Evolutionary conservation across 495 filamentous ascomycete species (phyloP), one percentile per base, ranked within the genome.

Genomic region (Tetracladium setigerum): DNA sequence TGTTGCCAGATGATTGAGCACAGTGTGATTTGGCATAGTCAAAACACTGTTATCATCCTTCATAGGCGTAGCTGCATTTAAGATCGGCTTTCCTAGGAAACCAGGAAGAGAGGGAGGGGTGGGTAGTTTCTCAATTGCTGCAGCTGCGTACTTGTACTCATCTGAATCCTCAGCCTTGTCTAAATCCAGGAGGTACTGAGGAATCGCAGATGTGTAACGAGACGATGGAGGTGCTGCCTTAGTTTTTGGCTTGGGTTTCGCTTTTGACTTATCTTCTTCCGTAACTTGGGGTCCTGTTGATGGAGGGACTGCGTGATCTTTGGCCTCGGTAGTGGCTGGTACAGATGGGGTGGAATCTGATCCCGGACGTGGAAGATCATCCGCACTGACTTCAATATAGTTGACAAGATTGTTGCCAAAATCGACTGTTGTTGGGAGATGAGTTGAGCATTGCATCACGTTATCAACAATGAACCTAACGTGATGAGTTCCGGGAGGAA

Each of bases 1-100:
- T 4, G 92, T 98, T n/a, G 91, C 91, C 38, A 98, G 70, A 63
- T 98, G 92, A 54, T 98, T 98, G 54, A 98, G 67, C 19, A 98
- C 88, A 2, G 92, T 95, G 54, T 98, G 92, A 56, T 97, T 98
- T 12, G 92, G 92, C 71, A 95, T 89, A 42, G 82, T 89, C 33
- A 98, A 66, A 36, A 98, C 94, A 67, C 89, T 95, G 64, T 87
- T 94, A 61, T 98, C 92, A 66, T 97, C 92, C 68, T 96, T 97
- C 72, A 95, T 89, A 2, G 88, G 79, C 6, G 83, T 91, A 6
- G 78, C 82, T 36, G 85, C 84, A 62, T 98, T 98, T 47, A 98
- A 67, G 44, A 98, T 95, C 14, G 90, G 91, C 64, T 95, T 95
- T 38, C 84, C 85, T 32, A 98, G 70, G 71, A 98, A 96, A 47